Base-by-base conservation (phyloP, 495 filamentous ascomycete genomes). In the Penicillium longicatenatum region DNA sequence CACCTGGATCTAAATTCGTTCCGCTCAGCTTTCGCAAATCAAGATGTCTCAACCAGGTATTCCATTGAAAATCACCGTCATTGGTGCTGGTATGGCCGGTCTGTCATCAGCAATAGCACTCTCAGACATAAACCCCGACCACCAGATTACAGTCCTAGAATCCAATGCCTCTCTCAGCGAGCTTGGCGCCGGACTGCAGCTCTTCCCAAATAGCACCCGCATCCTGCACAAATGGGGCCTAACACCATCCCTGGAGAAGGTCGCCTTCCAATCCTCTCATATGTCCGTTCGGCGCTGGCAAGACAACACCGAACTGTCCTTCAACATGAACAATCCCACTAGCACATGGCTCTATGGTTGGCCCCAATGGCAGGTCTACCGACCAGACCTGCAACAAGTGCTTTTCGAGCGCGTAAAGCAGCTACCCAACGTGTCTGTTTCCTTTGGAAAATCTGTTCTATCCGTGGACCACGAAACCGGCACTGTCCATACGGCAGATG, bases 31-130 rank as follows among this genome's bases (percentile, higher is more conserved):
- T 26, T 26, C 26, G 26, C 26, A 26, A 26, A 2, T 26, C 26
- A 26, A 26, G 4, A 26, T 26, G 26, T 1, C 26, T 2, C 7
- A 6, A 14, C n/a, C 11, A 2, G 37, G 53, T 8, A 57, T 49
- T 26, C 60, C 51, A 41, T 72, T 50, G 37, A 50, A 50, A 37
- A 62, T 62, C 16, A 58, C 55, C 14, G 21, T 62, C 42, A 57
- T 53, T 21, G 59, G 59, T 31, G 59, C 53, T 31, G 59, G 59
- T 19, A 62, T 62, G 45, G 47, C 59, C 26, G 59, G 59, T 37
- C 50, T 62, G 17, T 55, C 59, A 31, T 24, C 59, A 47, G 55
- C 59, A 53, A 59, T 58, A 52, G 59, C 59, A 20, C 55, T 62
- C 41, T 51, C 59, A n/a, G 30, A 55, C 43, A 49, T 47, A 47